Conservation (phyloP, 805 yeast species). For the Nakazawaea ambrosiae region DNA sequence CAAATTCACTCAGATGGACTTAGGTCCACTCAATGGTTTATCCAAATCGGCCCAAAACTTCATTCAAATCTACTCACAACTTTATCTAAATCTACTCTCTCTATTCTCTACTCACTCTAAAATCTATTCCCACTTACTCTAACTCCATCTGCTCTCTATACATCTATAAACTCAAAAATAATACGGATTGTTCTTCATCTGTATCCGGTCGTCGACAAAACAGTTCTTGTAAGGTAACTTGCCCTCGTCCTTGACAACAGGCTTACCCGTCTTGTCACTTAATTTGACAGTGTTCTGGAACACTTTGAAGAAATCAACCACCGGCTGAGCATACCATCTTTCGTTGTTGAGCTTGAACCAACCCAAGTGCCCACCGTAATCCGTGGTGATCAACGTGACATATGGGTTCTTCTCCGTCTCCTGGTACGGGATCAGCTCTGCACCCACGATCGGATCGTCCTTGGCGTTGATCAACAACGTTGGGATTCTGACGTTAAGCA, state of each 20-base stretch:
- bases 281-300: constrained; percentile 23
- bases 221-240: neutral
- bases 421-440: constrained; percentile 39
- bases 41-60: too few species aligned
- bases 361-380: constrained; percentile 79
- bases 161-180: neutral
- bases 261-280: neutral
- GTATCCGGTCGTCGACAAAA: neutral
- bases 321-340: constrained; percentile 60
- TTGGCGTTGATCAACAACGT: constrained; percentile 51
- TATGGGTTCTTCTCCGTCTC: constrained; percentile 54
- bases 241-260: neutral
- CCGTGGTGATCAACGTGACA: constrained; percentile 48
- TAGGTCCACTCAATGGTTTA: too few species aligned
- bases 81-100: too few species aligned
- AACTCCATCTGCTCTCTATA: too few species aligned
- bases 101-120: too few species aligned
- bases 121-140: too few species aligned
- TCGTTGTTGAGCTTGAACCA: constrained; percentile 56
- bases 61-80: too few species aligned
- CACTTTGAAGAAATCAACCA: constrained; percentile 33
- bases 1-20: too few species aligned
- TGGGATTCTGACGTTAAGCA: constrained; percentile 54
- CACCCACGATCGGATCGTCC: constrained; percentile 73
- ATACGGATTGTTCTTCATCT: neutral